phyloP scores from a whole-genome alignment of 176 grass and related monocot species.

The Secale cereale region DNA sequence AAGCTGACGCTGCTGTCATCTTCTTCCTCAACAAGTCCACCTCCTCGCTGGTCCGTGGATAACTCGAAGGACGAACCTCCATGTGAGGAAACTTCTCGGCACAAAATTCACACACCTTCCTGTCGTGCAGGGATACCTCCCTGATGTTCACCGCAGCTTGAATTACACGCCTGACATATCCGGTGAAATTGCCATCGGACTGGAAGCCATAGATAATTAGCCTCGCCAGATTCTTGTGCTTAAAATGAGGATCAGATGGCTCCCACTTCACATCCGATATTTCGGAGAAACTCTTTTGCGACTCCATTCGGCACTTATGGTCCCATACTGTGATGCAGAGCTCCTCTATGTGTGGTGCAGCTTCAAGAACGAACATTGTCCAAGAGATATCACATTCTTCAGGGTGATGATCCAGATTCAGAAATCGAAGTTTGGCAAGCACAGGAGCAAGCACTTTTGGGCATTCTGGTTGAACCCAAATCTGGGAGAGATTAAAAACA shows the following conservation, averaged over 20 bases:
- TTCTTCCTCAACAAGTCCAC: background rate
- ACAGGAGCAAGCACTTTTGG: no score
- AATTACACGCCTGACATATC: background rate
- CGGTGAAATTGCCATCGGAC: background rate
- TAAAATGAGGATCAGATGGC: background rate
- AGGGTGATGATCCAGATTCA: no score
- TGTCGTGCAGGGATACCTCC: background rate
- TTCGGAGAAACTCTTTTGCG: no score
- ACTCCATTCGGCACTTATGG: background rate
- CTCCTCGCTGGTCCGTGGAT: background rate
- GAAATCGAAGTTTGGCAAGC: no score
- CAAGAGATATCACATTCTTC: no score
- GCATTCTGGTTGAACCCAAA: no score
- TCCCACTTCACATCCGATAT: no score
- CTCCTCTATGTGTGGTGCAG: background rate
- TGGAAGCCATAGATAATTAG: background rate
- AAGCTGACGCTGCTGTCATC: background rate
- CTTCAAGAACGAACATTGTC: background rate
- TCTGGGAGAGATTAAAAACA: no score
- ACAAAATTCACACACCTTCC: background rate
- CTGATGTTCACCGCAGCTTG: no score
- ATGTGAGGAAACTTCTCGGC: background rate
- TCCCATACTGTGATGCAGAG: background rate
- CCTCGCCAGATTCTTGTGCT: background rate
- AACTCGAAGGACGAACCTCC: background rate